phyloP scores from a whole-genome alignment of 805 yeast genomes.

The Candida chilensis region DNA sequence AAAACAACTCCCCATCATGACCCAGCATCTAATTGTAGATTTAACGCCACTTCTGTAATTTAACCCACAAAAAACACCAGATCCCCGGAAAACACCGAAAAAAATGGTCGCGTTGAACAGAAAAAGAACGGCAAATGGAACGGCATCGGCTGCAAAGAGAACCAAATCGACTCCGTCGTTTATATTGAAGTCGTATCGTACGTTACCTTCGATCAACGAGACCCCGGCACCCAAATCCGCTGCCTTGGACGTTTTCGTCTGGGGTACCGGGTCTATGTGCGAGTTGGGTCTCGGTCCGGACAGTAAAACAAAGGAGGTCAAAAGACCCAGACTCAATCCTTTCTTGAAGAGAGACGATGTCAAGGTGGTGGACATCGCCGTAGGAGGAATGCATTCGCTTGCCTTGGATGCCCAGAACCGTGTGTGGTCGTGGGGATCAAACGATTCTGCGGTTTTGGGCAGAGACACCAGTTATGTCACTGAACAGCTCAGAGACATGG shows the following conservation, averaged over 20 bases:
- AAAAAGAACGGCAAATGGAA: slow-evolving; percentile 14
- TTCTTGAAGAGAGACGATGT: slow-evolving; percentile 51
- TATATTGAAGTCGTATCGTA: slow-evolving; percentile 38
- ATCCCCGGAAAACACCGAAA: no score
- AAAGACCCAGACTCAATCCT: slow-evolving; percentile 90
- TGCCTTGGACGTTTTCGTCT: slow-evolving; percentile 73
- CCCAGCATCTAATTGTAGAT: no score
- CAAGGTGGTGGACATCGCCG: slow-evolving; percentile 79
- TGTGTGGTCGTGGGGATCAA: slow-evolving; percentile 98
- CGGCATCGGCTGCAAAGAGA: slow-evolving; percentile 11
- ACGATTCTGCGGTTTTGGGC: slow-evolving; percentile 87
- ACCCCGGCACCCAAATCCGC: slow-evolving; percentile 25
- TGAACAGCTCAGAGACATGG: slow-evolving; percentile 63
- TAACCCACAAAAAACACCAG: no score
- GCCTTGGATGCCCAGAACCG: slow-evolving; percentile 70
- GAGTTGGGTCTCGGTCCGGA: slow-evolving; percentile 95
- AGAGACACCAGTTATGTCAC: slow-evolving; percentile 62
- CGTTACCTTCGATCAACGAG: slow-evolving; percentile 34
- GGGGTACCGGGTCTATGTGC: slow-evolving; percentile 98
- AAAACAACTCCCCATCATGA: no score
- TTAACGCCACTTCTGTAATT: no score
- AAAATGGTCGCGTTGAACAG: slow-evolving; percentile 34
- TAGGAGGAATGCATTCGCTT: slow-evolving; percentile 92
- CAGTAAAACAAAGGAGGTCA: slow-evolving; percentile 88
- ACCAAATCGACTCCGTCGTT: slow-evolving; percentile 25